Base-by-base conservation (phyloP, 2,329 filamentous ascomycete species). In the Fusarium sambucinum region DNA sequence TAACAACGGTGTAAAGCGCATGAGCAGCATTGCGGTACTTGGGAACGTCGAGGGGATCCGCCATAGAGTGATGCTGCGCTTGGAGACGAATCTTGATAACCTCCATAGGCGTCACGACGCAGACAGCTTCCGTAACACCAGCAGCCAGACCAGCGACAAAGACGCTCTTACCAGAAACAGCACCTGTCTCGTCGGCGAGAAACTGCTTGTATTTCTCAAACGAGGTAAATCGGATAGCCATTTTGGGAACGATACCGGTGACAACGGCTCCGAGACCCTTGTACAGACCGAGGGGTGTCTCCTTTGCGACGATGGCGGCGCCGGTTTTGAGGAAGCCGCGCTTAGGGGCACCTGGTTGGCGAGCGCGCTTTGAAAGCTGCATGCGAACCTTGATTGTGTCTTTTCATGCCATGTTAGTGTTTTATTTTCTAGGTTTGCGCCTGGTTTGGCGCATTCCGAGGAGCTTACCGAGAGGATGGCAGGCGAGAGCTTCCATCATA, bases 331-430 rank as follows among this genome's bases (percentile, higher is more conserved):
- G 79, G 83, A 99, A 99, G 68, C 96, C 95, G 73, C 94, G 91
- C 74, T 91, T 90, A 75, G 94, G 93, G 79, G 91, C 89, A 64
- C 96, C 96, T 58, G 94, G 94, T 63, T 89, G 87, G 71, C 92
- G 88, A 50, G 92, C 93, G 78, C 96, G 89, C 71, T 91, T 88
- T 57, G 96, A 98, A 63, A 99, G 90, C 83, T 99, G 96, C 96
- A 99, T 99, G 74, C 96, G 94, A 66, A 99, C 96, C 87, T 99
- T 97, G 85, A 98, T 97, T 63, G 94, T 97, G 81, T 97, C 93
- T 92, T 59, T n/a, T n/a, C n/a, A n/a, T n/a, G n/a, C n/a, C n/a
- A n/a, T n/a, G n/a, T n/a, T n/a, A n/a, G n/a, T n/a, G n/a, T n/a
- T n/a, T n/a, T n/a, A n/a, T n/a, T n/a, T 70, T 44, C 41, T 23